phyloP scores from a whole-genome alignment of 2,329 filamentous ascomycete genomes.

The Penicillium griseofulvum region DNA sequence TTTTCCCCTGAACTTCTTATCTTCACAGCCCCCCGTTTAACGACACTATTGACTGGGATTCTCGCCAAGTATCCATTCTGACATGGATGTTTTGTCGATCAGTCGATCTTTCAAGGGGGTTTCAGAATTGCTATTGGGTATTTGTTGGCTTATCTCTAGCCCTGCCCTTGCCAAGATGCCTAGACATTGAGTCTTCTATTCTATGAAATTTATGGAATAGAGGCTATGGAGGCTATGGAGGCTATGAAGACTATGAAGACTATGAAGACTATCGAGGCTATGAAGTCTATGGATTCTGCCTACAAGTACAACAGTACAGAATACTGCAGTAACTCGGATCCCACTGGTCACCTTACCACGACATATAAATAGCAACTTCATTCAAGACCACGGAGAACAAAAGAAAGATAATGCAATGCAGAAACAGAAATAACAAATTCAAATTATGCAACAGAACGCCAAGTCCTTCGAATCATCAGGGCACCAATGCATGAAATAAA shows the following conservation, averaged over 20 bases:
- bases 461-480: background rate
- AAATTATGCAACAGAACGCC: conserved; percentile 11
- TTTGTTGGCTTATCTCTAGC: background rate
- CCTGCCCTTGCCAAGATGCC: conserved; percentile 10
- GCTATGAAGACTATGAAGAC: too few species aligned
- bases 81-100: conserved; percentile 10
- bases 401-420: conserved; percentile 15
- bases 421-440: conserved; percentile 11
- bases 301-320: too few species aligned
- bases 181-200: background rate
- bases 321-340: background rate
- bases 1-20: conserved; percentile 10
- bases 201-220: too few species aligned
- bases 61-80: conserved; percentile 12
- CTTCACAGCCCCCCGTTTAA: conserved; percentile 15
- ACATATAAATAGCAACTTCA: background rate
- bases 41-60: conserved; percentile 15
- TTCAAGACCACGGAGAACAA: conserved; percentile 3
- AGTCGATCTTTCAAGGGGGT: background rate
- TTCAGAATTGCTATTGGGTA: conserved; percentile 3
- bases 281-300: too few species aligned
- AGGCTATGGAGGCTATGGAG: too few species aligned
- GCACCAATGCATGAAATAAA: conserved; percentile 12
- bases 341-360: background rate
- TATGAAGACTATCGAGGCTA: too few species aligned